Base-by-base conservation (phyloP, 176 grass and related monocot species). In the Aegilops tauschii region DNA sequence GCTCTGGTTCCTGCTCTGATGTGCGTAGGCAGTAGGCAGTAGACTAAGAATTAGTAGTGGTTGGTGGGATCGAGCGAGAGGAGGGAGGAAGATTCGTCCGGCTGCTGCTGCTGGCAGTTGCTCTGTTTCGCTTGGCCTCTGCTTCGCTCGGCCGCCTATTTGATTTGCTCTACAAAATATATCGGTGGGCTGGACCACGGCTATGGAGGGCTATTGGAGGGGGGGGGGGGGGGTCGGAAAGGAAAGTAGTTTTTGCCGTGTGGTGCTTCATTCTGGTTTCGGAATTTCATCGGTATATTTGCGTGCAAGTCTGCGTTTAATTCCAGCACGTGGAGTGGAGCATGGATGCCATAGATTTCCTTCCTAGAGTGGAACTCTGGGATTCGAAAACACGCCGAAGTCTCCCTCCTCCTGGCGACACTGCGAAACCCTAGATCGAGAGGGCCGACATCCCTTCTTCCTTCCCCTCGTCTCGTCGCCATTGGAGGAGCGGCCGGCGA, bases 11-110 rank as follows among this genome's bases (percentile, higher is more conserved):
- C 31, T 39, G 18, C 68, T 40, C 70, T 0, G 71, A 14, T 72
- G 20, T 6, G 69, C 35, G 34, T 39, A n/a, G n/a, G n/a, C n/a
- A n/a, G 32, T 32, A 42, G 9, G 68, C 54, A 59, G 70, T 73
- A 14, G 71, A 59, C 54, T 59, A 59, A 3, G 13, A 45, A 52
- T 52, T 52, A 8, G 54, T 59, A 20, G 74, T 12, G 6, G 66
- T 61, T 56, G 32, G 76, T 8, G 76, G 30, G 34, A 40, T 17
- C 39, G 52, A 12, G 34, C 34, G 34, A 30, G 63, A 21, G 77
- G 12, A 16, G 54, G 17, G 9, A 65, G 73, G 84, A 83, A 65
- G 89, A 90, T 90, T 87, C 84, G 54, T 28, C 17, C 80, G 16
- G 54, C 12, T 49, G 34, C 80, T 25, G 54, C 18, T 59, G 37